These are phyloP conservation scores for sunflower (Helianthus annuus) DNA, from an alignment of 129 eudicot genomes.

Conservation along the genomic window DNA sequence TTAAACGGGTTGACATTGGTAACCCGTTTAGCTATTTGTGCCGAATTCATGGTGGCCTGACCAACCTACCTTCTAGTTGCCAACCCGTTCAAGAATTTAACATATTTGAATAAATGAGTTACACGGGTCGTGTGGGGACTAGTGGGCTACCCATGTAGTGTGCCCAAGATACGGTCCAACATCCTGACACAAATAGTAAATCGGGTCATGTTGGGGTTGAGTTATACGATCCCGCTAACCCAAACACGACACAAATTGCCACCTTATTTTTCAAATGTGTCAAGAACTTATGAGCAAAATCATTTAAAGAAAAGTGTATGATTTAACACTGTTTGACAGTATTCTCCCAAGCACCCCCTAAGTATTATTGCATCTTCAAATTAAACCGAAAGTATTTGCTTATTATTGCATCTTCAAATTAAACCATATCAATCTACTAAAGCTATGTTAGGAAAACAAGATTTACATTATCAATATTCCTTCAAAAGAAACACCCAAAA, in stretches of 20 bases:
- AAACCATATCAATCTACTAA: conserved; percentile 7
- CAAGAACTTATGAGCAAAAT: conserved; percentile 1
- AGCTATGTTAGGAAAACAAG: conserved; percentile 20
- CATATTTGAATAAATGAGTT: not conserved
- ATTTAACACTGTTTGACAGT: not conserved
- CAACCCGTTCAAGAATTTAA: not conserved
- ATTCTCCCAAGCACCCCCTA: not conserved
- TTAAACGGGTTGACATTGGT: not conserved
- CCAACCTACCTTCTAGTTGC: not conserved
- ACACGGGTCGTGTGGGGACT: not conserved
- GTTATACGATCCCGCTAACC: not conserved
- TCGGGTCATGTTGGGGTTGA: not conserved
- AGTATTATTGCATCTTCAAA: not conserved
- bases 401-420: not conserved
- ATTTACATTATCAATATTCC: conserved; percentile 16
- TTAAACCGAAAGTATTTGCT: conserved; percentile 1
- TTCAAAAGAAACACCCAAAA: not conserved
- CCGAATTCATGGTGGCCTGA: not conserved
- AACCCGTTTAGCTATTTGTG: not conserved
- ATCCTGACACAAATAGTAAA: not conserved
- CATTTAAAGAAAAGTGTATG: not conserved
- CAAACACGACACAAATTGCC: not conserved
- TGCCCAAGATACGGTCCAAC: not conserved
- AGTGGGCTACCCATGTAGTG: not conserved
- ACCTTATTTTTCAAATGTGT: conserved; percentile 7